Conservation (phyloP, 163 green algal genomes). For the Coccomyxa subellipsoidea region DNA sequence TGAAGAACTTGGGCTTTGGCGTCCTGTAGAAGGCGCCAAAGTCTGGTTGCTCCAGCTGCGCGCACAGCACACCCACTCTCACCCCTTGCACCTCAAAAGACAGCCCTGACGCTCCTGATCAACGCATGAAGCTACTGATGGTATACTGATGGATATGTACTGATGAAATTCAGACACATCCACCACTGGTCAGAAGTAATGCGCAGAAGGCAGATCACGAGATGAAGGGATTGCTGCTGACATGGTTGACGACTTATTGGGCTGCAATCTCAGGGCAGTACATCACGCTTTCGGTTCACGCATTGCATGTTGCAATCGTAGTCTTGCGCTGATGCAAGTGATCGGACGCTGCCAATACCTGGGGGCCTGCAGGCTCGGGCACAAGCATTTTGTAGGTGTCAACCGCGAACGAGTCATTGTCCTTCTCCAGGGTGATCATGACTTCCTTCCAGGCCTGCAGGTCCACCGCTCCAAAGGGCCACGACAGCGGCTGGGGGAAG, state of each 20-base stretch:
- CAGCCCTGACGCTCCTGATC: background rate
- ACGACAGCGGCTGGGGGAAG: constrained; percentile 1
- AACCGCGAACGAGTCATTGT: background rate
- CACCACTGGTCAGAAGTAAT: background rate
- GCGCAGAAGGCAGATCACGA: background rate
- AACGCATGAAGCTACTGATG: background rate
- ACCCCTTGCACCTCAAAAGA: background rate
- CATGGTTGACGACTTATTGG: too few relatives aligned
- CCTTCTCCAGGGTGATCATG: background rate
- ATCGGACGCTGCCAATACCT: background rate
- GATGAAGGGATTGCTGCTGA: background rate
- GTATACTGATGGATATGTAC: background rate
- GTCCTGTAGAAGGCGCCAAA: background rate
- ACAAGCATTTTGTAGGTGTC: constrained; percentile 4
- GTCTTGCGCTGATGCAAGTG: too few relatives aligned
- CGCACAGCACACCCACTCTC: background rate
- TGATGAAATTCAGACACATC: background rate
- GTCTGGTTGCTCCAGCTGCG: background rate
- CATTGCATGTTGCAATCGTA: too few relatives aligned
- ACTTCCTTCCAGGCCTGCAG: background rate
- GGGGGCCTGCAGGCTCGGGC: background rate
- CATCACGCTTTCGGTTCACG: too few relatives aligned
- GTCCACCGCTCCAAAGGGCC: background rate
- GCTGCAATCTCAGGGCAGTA: too few relatives aligned
- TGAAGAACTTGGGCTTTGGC: constrained; percentile 13